These are phyloP conservation scores for Suhomyces guaymorum DNA, from an alignment of 1,139 yeast genomes.

Conservation along the genomic window DNA sequence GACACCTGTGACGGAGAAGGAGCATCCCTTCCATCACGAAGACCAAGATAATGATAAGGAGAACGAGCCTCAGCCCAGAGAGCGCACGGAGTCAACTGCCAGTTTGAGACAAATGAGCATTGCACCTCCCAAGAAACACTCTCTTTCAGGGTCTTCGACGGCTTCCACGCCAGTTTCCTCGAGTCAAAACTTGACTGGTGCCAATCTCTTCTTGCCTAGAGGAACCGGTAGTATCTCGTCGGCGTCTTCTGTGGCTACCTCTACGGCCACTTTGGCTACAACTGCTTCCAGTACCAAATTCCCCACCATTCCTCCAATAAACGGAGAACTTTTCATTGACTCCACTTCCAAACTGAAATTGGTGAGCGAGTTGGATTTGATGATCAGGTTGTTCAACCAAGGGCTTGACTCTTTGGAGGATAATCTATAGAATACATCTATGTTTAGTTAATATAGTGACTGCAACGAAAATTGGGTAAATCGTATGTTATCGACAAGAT, in stretches of 20 bases:
- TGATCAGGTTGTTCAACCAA: slow-evolving; percentile 41
- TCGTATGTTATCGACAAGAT: too few species aligned
- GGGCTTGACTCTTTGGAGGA: slow-evolving; percentile 47
- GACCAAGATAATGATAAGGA: slow-evolving; percentile 18
- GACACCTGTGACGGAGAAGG: slow-evolving; percentile 77
- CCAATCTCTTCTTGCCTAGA: slow-evolving; percentile 13
- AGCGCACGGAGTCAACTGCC: slow-evolving; percentile 21
- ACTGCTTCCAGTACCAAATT: slow-evolving; percentile 20
- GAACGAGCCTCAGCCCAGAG: slow-evolving; percentile 16
- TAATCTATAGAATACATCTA: slow-evolving; percentile 3
- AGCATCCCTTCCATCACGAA: slow-evolving; percentile 17
- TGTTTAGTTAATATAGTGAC: too few species aligned
- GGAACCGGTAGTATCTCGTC: slow-evolving; percentile 8
- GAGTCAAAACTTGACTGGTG: slow-evolving; percentile 11
- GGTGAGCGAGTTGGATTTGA: slow-evolving; percentile 39
- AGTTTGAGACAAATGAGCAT: slow-evolving; percentile 9
- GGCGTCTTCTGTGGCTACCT: slow-evolving; percentile 2
- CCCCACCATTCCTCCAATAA: slow-evolving; percentile 41
- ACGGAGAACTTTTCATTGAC: slow-evolving; percentile 43
- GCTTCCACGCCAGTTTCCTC: slow-evolving; percentile 6
- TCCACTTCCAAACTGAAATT: slow-evolving; percentile 37
- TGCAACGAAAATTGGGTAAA: too few species aligned
- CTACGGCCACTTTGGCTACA: slow-evolving; percentile 1
- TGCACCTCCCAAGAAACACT: slow-evolving; percentile 8
- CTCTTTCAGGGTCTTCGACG: slow-evolving; percentile 14